Evolutionary conservation across 1,284 basidiomycete species (phyloP), one percentile per base, ranked within the genome.

Genomic region (Wolfiporia cocos): DNA sequence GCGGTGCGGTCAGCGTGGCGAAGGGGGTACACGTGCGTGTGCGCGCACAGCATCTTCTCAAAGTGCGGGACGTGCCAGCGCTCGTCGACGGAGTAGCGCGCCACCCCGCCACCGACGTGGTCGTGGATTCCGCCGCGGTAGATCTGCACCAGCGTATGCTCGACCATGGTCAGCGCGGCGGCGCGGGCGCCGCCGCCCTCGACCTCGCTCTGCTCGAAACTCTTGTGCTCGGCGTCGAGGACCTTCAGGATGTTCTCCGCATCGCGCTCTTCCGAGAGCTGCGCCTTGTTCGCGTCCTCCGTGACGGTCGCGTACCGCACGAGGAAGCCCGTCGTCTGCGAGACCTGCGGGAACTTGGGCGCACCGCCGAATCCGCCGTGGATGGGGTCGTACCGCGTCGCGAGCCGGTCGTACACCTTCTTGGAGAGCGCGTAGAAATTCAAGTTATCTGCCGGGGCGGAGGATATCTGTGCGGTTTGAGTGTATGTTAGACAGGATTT

Each of bases 1-100:
- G 14, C 2, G 14, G n/a, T n/a, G n/a, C n/a, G n/a, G n/a, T n/a
- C n/a, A n/a, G n/a, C n/a, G n/a, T n/a, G n/a, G n/a, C n/a, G n/a
- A n/a, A n/a, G n/a, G n/a, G n/a, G n/a, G n/a, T n/a, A n/a, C n/a
- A n/a, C n/a, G n/a, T n/a, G n/a, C n/a, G n/a, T n/a, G n/a, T 21
- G 30, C 9, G 41, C 56, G 34, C 36, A 59, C 55, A 72, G 59
- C 70, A 72, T 72, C 55, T 70, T 70, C 47, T 72, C 68, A 47
- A 72, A 71, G 49, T 71, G 69, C 4, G 69, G 70, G 2, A 71
- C 64, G 31, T 65, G 61, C 68, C 68, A 72, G 18, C 57, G 54
- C 39, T 64, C 64, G 47, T 71, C 70, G 5, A 72, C 69, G 11
- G 63, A 66, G 46, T 72, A 71, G 37, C 70, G 41, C 12, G 69